Base-by-base conservation (phyloP, 176 grass and related monocot species). In the Oryza meyeriana region DNA sequence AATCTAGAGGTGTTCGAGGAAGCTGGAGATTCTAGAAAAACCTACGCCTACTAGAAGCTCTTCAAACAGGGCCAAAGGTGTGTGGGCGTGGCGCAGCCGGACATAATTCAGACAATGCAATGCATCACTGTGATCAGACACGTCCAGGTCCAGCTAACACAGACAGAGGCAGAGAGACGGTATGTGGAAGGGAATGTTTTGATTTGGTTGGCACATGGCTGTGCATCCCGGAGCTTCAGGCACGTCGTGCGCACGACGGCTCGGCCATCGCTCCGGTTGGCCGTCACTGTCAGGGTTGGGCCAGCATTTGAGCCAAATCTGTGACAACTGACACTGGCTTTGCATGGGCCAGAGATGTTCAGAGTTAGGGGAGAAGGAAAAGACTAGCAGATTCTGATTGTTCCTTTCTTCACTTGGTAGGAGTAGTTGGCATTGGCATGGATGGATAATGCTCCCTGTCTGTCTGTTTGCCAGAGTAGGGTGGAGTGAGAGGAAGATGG, bases 281-380 rank as follows among this genome's bases (percentile, higher is more conserved):
- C 41, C 7, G 33, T 59, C 82, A 28, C 33, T 18, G 45, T 58
- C 63, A 13, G 72, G 40, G 16, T 40, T 34, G 63, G 62, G 22
- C 71, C 2, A 40, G 62, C 62, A 41, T 29, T 13, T 22, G 72
- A 66, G 64, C 41, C 1, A 84, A 84, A 84, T 72, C 44, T 22
- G 61, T 64, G 70, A 52, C 30, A 52, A 27, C 81, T 76, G 44
- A 68, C 62, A 30, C 6, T 11, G 63, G 48, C 72, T 14, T 82
- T 82, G 81, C 41, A 52, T 74, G 81, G 48, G 20, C 36, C 73
- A 69, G 33, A 69, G 3, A 32, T 26, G 27, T 44, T 66, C 52
- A 28, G 33, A 70, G 65, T 38, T 61, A 5, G 48, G 27, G 18
- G 12, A 81, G n/a, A 36, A 69, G 64, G 3, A 2, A 63, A 28